Conservation (phyloP, 129 eudicot genomes). For the Chrysanthemum makinoi region DNA sequence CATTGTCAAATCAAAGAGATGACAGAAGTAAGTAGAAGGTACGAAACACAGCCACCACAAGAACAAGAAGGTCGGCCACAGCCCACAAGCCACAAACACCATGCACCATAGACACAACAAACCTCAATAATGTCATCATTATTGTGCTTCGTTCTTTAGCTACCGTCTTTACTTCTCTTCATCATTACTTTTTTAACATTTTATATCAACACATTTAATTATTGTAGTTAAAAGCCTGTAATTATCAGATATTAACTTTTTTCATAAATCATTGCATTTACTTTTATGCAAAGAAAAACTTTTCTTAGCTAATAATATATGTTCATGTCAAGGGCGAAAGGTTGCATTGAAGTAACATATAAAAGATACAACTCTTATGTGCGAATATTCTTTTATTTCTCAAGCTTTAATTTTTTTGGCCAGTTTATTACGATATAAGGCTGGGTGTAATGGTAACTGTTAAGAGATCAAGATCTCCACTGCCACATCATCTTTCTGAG, state of each 20-base stretch:
- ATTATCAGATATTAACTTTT: neutral
- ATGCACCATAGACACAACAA: neutral
- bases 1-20: neutral
- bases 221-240: neutral
- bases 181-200: neutral
- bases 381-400: too few relatives aligned
- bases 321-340: too few relatives aligned
- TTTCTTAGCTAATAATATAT: too few relatives aligned
- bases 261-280: neutral
- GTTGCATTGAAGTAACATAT: too few relatives aligned
- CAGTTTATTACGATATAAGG: too few relatives aligned
- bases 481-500: too few relatives aligned
- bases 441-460: too few relatives aligned
- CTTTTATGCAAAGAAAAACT: too few relatives aligned
- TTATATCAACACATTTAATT: neutral
- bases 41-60: slow-evolving; percentile 12
- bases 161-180: slow-evolving; percentile 23
- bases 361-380: too few relatives aligned
- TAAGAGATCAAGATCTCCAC: too few relatives aligned
- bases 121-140: slow-evolving; percentile 30
- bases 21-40: slow-evolving; percentile 15
- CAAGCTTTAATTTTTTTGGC: too few relatives aligned
- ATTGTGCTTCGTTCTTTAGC: slow-evolving; percentile 28
- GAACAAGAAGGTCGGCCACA: neutral
- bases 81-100: neutral